Evolutionary conservation across 768 basidiomycete species (phyloP), one percentile per base, ranked within the genome.

Genomic region (Chiua virens): DNA sequence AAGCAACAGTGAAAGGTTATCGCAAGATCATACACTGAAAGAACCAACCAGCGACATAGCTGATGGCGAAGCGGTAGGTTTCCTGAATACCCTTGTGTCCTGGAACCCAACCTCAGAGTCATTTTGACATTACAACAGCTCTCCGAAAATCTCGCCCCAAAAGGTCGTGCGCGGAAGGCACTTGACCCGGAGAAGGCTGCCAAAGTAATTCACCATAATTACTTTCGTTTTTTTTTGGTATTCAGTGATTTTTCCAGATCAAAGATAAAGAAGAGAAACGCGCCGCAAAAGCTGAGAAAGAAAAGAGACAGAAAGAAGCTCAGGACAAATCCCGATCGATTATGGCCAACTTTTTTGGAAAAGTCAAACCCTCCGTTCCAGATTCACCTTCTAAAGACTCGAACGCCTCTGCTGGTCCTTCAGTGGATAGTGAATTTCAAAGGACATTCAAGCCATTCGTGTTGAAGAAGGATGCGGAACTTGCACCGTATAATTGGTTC

Each of bases 401-500:
- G 2, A 59, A 62, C 32, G 62, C 70, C 9, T 49, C 65, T 39
- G 65, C 54, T 17, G 51, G 52, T 14, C 51, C 81, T 41, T 75
- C 74, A 7, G 64, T 61, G 27, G 73, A 75, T 25, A 79, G 80
- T 15, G 87, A 93, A 41, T 96, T 91, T 58, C 79, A 86, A 47
- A 80, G 73, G 58, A 75, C 76, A 1, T 97, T 97, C 74, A 85
- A 81, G 58, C 85, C 91, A 1, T 96, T 92, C 65, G 75, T 81
- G 5, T 58, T 89, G 52, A 91, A 88, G 73, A 92, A 87, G 62
- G 89, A 82, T 53, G 79, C 81, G 6, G 73, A 76, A 23, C 59
- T 94, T 17, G 91, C 92, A 4, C 87, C 88, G 0, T 61, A 76
- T 35, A 94, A 93, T 59, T 82, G 81, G 75, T 92, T 89, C 69